These are phyloP conservation scores for Beauveria sp. DNA, from an alignment of 2,329 filamentous ascomycete species.

Conservation along the genomic window DNA sequence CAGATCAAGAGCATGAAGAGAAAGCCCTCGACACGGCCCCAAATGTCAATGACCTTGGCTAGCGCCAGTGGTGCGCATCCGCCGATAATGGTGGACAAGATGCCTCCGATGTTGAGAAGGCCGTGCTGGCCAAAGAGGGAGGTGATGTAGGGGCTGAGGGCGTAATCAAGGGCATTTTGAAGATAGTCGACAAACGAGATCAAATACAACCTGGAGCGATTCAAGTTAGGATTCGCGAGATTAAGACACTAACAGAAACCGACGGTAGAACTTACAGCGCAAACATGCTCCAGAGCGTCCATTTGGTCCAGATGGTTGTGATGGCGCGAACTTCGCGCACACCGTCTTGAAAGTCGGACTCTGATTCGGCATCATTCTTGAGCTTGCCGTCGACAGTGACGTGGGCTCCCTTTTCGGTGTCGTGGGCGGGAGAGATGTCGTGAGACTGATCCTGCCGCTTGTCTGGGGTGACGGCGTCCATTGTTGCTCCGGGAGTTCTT, in stretches of 20 bases:
- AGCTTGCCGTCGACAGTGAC: not conserved
- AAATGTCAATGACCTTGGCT: slow-evolving; percentile 42
- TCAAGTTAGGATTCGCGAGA: not conserved
- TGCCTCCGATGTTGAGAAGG: slow-evolving; percentile 54
- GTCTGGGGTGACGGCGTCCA: not conserved
- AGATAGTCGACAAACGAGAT: slow-evolving; percentile 32
- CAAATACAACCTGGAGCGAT: slow-evolving; percentile 27
- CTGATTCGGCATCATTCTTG: slow-evolving; percentile 15
- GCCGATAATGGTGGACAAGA: slow-evolving; percentile 44
- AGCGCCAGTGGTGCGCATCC: slow-evolving; percentile 32
- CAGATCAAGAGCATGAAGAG: slow-evolving; percentile 33
- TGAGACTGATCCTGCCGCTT: not conserved
- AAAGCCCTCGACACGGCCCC: slow-evolving; percentile 40
- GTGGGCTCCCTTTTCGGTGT: not conserved
- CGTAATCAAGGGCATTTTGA: slow-evolving; percentile 30
- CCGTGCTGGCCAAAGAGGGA: slow-evolving; percentile 56
- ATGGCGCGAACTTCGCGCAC: slow-evolving; percentile 32
- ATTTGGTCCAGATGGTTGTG: slow-evolving; percentile 31
- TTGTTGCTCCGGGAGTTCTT: not conserved
- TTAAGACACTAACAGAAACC: too few relatives aligned
- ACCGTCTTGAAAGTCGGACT: slow-evolving; percentile 26
- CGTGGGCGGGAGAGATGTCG: not conserved
- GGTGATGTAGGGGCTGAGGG: slow-evolving; percentile 58
- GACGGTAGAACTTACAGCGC: slow-evolving; percentile 26
- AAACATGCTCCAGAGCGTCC: slow-evolving; percentile 31